Conservation (phyloP, 768 basidiomycete species). For the Xerocomellus amylosporus region DNA sequence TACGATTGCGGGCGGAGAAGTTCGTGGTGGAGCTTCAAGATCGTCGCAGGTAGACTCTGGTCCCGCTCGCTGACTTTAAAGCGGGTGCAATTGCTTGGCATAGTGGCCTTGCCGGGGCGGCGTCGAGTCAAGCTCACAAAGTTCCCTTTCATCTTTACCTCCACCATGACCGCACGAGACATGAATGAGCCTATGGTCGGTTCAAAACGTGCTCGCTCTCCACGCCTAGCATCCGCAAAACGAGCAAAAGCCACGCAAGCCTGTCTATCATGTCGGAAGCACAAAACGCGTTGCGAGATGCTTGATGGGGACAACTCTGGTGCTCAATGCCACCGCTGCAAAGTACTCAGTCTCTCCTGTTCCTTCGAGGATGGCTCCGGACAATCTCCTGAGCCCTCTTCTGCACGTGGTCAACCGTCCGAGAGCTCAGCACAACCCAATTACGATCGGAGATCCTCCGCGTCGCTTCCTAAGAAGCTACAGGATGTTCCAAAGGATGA, state of each 20-base stretch:
- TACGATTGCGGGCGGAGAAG: not conserved
- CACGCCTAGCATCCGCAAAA: conserved; percentile 32
- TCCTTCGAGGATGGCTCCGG: conserved; percentile 41
- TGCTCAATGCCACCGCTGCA: conserved; percentile 48
- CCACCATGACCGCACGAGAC: conserved; percentile 17
- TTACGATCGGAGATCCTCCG: conserved; percentile 26
- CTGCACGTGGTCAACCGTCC: conserved; percentile 18
- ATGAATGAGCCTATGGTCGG: conserved; percentile 22
- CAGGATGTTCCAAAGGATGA: conserved; percentile 23
- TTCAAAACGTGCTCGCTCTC: conserved; percentile 33
- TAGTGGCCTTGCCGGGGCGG: conserved; percentile 9
- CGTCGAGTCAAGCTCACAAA: conserved; percentile 3
- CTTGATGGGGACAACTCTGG: conserved; percentile 39
- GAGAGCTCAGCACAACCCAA: conserved; percentile 20
- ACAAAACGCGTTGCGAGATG: conserved; percentile 50
- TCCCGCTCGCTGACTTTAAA: conserved; percentile 27
- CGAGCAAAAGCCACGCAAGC: conserved; percentile 45
- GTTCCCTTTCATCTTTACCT: conserved; percentile 5
- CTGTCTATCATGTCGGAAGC: conserved; percentile 44
- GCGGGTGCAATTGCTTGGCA: conserved; percentile 16
- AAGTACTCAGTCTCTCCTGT: conserved; percentile 45
- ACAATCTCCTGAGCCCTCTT: conserved; percentile 14
- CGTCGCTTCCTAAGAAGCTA: conserved; percentile 19
- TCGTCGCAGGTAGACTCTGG: not conserved
- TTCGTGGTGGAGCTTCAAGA: conserved; percentile 1